phyloP scores from a whole-genome alignment of 2,329 filamentous ascomycete species.

The Curvularia eragrostidis region DNA sequence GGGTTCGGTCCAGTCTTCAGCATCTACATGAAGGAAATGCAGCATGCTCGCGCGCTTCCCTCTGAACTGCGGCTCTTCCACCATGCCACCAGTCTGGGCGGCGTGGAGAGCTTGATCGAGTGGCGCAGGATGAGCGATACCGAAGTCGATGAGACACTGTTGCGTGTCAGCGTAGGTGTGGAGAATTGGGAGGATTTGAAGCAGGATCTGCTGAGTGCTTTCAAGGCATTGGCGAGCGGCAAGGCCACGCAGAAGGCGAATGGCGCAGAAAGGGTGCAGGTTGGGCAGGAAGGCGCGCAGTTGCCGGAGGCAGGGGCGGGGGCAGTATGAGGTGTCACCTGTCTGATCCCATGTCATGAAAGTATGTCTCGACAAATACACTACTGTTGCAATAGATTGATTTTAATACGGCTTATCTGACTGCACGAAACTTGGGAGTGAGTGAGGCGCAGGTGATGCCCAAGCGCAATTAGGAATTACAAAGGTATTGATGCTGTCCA shows the following conservation, averaged over 20 bases:
- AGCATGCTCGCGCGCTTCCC: slow-evolving; percentile 72
- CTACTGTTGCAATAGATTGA: too few species aligned
- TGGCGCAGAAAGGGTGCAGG: slow-evolving; percentile 23
- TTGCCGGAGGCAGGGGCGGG: slow-evolving; percentile 26
- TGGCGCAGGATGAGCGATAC: slow-evolving; percentile 91
- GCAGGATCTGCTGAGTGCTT: slow-evolving; percentile 65
- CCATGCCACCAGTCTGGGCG: slow-evolving; percentile 91
- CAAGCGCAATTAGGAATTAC: neutral
- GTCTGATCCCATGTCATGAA: neutral
- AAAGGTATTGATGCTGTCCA: neutral
- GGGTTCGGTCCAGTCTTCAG: slow-evolving; percentile 91
- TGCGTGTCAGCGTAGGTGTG: slow-evolving; percentile 85
- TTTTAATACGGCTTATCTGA: too few species aligned
- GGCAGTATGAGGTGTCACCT: slow-evolving; percentile 29
- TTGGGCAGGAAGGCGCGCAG: slow-evolving; percentile 31
- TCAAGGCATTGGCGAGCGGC: slow-evolving; percentile 27
- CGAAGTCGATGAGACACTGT: slow-evolving; percentile 71
- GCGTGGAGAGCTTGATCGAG: slow-evolving; percentile 95
- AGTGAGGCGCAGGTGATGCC: neutral
- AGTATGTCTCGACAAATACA: too few species aligned
- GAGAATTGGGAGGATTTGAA: slow-evolving; percentile 86
- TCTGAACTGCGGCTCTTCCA: slow-evolving; percentile 84
- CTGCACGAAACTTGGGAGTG: too few species aligned
- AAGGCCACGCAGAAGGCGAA: slow-evolving; percentile 1
- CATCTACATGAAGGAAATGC: slow-evolving; percentile 67